A percentile compares a stretch with the other conserved stretches of the same genome.
Evolutionary conservation across 1,284 basidiomycete genomes (phyloP).

Genomic region (Cutaneotrichosporon sp.): DNA sequence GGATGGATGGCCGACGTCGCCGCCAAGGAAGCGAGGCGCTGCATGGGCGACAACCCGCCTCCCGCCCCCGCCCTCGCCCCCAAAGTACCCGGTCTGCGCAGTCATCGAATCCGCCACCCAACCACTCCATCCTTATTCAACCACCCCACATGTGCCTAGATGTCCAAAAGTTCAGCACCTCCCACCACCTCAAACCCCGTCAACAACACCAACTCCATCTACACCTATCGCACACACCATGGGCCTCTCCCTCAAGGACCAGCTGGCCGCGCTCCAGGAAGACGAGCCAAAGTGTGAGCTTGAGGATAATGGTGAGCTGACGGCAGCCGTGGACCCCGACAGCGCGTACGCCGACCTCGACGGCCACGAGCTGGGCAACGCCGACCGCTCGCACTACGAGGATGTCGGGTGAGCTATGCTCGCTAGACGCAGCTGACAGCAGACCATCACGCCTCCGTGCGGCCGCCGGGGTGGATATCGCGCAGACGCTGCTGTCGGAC

Average conservation of each 20-base stretch:
- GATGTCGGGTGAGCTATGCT: slow-evolving; percentile 67
- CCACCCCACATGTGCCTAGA: slow-evolving; percentile 18
- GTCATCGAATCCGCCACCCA: slow-evolving; percentile 6
- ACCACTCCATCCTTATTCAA: neutral
- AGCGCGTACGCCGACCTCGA: slow-evolving; percentile 58
- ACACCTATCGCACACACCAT: slow-evolving; percentile 4
- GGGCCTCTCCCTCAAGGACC: slow-evolving; percentile 65
- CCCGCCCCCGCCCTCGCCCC: no score
- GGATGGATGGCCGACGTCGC: neutral
- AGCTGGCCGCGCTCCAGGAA: slow-evolving; percentile 74
- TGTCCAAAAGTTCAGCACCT: slow-evolving; percentile 15
- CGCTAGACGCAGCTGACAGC: neutral
- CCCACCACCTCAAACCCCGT: no score
- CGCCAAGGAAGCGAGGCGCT: neutral
- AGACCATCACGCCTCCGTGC: slow-evolving; percentile 71
- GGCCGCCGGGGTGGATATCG: slow-evolving; percentile 60
- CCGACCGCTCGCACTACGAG: slow-evolving; percentile 69
- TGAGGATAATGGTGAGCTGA: neutral
- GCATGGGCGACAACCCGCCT: neutral
- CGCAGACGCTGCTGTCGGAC: slow-evolving; percentile 52
- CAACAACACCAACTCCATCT: neutral
- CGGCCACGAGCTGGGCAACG: slow-evolving; percentile 33
- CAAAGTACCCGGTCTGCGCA: neutral
- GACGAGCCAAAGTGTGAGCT: slow-evolving; percentile 40
- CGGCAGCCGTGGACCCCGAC: slow-evolving; percentile 65